Percentiles rank a stretch among this genome's conserved stretches.
phyloP scores from a whole-genome alignment of 768 basidiomycete genomes.

The Kwoniella botswanensis region DNA sequence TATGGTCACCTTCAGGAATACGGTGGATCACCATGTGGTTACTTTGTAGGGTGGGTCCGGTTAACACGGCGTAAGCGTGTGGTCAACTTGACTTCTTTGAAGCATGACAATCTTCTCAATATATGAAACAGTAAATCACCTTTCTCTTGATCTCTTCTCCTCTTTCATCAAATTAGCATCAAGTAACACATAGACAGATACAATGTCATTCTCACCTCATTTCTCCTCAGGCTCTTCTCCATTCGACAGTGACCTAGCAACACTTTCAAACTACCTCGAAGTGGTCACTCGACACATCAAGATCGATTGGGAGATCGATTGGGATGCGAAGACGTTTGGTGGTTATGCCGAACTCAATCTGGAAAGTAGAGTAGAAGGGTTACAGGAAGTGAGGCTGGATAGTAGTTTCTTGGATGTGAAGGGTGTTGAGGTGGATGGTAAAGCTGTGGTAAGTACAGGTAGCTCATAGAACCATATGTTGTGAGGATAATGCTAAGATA shows the following conservation, averaged over 20 bases:
- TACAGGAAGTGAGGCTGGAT: slow-evolving; percentile 68
- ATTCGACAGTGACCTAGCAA: slow-evolving; percentile 60
- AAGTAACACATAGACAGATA: neutral
- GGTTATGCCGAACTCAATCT: slow-evolving; percentile 73
- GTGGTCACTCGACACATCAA: slow-evolving; percentile 71
- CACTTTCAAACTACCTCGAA: slow-evolving; percentile 78
- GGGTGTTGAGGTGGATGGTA: slow-evolving; percentile 64
- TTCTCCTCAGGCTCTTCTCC: slow-evolving; percentile 18
- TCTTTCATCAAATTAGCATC: too few species aligned
- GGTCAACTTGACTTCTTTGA: neutral
- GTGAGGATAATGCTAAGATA: neutral
- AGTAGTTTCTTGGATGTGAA: slow-evolving; percentile 71
- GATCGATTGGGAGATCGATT: slow-evolving; percentile 82
- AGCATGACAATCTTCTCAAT: neutral
- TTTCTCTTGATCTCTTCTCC: too few species aligned
- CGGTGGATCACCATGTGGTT: neutral
- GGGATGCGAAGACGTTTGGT: slow-evolving; percentile 65
- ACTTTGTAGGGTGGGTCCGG: neutral
- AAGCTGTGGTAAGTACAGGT: slow-evolving; percentile 60
- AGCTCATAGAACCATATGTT: neutral
- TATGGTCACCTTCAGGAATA: slow-evolving; percentile 1
- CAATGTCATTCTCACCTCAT: slow-evolving; percentile 41
- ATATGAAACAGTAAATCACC: too few species aligned
- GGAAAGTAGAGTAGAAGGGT: slow-evolving; percentile 63
- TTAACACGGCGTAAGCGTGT: slow-evolving; percentile 12